A percentile compares a stretch with the other conserved stretches of the same genome.
These are phyloP conservation scores for Kuraishia floccosa DNA, from an alignment of 805 yeast genomes.

Conservation along the genomic window DNA sequence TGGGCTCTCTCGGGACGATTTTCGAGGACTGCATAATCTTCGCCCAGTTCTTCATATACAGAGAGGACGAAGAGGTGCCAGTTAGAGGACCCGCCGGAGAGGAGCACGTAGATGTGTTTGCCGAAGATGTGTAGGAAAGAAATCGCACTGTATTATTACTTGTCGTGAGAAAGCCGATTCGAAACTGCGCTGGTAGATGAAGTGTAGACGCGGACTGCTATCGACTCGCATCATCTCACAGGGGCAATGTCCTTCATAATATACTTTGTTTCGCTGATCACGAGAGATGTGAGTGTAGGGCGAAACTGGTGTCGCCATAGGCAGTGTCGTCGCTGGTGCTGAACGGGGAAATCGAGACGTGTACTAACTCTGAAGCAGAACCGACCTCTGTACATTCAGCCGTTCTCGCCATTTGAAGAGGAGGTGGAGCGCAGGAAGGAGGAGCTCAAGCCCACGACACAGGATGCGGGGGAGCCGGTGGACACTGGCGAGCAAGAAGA, in stretches of 20 bases:
- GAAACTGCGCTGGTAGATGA: too few species aligned
- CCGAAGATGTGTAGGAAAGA: background rate
- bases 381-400: slow-evolving; percentile 49
- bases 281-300: slow-evolving; percentile 29
- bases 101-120: slow-evolving; percentile 1
- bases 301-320: too few species aligned
- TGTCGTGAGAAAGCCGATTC: too few species aligned
- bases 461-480: slow-evolving; percentile 1
- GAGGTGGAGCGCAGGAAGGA: slow-evolving; percentile 4
- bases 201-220: too few species aligned
- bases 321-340: background rate
- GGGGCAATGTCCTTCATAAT: too few species aligned
- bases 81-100: background rate
- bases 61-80: slow-evolving; percentile 10
- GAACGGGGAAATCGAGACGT: background rate
- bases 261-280: slow-evolving; percentile 46
- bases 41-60: slow-evolving; percentile 55
- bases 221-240: too few species aligned
- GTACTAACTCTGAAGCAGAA: slow-evolving; percentile 17
- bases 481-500: slow-evolving; percentile 5
- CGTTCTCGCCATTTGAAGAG: slow-evolving; percentile 24
- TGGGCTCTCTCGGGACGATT: slow-evolving; percentile 73
- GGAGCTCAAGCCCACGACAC: background rate
- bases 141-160: background rate
- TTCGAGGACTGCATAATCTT: slow-evolving; percentile 58